These are phyloP conservation scores for Petasospora rhodanensis DNA, from an alignment of 1,139 yeast genomes.

Conservation along the genomic window DNA sequence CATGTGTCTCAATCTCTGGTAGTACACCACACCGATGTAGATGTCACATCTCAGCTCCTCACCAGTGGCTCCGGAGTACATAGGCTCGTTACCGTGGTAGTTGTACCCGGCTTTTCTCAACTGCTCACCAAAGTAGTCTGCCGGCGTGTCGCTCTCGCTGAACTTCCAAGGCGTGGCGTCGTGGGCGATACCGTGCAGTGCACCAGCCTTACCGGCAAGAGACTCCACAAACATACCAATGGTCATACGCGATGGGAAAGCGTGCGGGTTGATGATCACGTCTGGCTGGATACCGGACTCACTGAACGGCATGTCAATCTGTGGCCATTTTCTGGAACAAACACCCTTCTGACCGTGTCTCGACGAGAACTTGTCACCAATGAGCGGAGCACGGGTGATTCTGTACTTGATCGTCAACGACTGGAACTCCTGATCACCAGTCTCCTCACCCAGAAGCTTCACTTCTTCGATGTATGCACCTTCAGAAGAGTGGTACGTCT, in stretches of 20 bases:
- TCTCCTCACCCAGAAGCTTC: slow-evolving; percentile 83
- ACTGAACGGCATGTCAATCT: slow-evolving; percentile 93
- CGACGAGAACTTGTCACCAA: slow-evolving; percentile 97
- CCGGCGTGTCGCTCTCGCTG: slow-evolving; percentile 90
- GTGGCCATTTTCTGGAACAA: slow-evolving; percentile 97
- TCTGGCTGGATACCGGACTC: slow-evolving; percentile 97
- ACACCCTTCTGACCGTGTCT: slow-evolving; percentile 99
- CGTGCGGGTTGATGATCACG: slow-evolving; percentile 96
- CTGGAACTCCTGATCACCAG: slow-evolving; percentile 76
- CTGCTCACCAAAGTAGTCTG: slow-evolving; percentile 96
- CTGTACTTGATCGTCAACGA: slow-evolving; percentile 83
- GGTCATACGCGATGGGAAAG: slow-evolving; percentile 99
- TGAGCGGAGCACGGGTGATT: slow-evolving; percentile 85
- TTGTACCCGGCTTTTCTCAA: slow-evolving; percentile 84
- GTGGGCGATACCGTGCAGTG: slow-evolving; percentile 95
- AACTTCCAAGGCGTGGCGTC: slow-evolving; percentile 97
- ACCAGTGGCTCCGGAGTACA: slow-evolving; percentile 98
- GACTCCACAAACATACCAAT: slow-evolving; percentile 99
- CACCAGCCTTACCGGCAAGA: slow-evolving; percentile 97
- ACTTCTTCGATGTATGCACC: slow-evolving; percentile 96
- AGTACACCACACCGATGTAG: slow-evolving; percentile 93
- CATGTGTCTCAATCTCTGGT: slow-evolving; percentile 98
- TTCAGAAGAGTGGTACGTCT: slow-evolving; percentile 90
- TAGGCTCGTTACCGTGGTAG: slow-evolving; percentile 97
- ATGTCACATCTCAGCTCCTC: slow-evolving; percentile 95